Evolutionary conservation across 2,329 filamentous ascomycete genomes (phyloP), one percentile per base, ranked within the genome.

Genomic region (Phaeosphaeria sp.): DNA sequence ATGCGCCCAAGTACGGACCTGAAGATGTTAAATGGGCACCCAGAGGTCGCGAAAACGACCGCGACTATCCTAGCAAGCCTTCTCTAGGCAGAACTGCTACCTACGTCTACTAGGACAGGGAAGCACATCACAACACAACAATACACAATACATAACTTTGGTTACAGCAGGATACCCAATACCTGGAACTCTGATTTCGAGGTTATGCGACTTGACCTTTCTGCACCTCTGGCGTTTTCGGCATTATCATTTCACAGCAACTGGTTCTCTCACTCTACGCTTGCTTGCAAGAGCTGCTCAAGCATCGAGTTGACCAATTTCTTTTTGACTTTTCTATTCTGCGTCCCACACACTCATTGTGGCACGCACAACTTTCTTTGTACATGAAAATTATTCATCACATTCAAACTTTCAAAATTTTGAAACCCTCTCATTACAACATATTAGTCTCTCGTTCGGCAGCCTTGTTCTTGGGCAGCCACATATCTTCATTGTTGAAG

Each of bases 11-110:
- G 48, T 64, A 67, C 23, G 72, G 72, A 1, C 71, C 73, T 11
- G 77, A 80, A 22, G 76, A 80, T 49, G 66, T 81, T 42, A 72
- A 67, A 10, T 76, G 66, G 63, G 66, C 66, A 23, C 63, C 67
- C 0, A 56, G 61, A n/a, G 52, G 57, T 27, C 57, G 67, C n/a
- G 70, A 74, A 6, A 49, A 60, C 46, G 69, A 69, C 11, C 53
- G 44, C 21, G 23, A n/a, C 25, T 20, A 60, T 33, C 44, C 62
- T n/a, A 59, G 52, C 43, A 75, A 71, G 59, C 72, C 72, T 30
- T 47, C 25, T 15, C 50, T 75, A 6, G 53, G 64, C 15, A 66
- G 71, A 49, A 63, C 63, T 22, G 63, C 67, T 20, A 74, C 72
- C n/a, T 71, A 62, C 55, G 72, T 67, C 36, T 74, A 72, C 56